phyloP scores from a whole-genome alignment of 2,329 filamentous ascomycete species.

The Phaeosphaeriaceae sp. region DNA sequence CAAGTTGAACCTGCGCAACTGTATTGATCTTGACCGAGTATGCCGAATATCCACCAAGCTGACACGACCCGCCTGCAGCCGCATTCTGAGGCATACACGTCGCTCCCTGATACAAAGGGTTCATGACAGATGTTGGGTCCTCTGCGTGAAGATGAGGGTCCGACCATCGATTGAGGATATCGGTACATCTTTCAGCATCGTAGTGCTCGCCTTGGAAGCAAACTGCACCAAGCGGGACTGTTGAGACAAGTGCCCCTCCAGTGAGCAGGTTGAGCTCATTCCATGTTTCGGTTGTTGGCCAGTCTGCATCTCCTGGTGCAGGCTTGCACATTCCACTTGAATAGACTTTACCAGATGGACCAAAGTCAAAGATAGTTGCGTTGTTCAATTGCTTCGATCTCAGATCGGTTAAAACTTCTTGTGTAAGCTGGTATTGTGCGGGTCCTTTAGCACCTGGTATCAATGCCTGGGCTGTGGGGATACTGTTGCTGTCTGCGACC shows the following conservation, averaged over 20 bases:
- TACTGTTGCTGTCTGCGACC: not conserved
- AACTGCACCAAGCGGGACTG: not conserved
- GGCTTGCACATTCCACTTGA: not conserved
- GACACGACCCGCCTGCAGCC: not conserved
- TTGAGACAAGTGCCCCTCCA: not conserved
- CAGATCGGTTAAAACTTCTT: not conserved
- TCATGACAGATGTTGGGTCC: not conserved
- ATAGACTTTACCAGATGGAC: not conserved
- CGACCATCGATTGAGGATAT: not conserved
- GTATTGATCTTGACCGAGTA: not conserved
- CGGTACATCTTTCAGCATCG: not conserved
- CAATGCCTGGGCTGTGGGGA: not conserved
- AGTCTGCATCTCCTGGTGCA: not conserved
- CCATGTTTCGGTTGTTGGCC: not conserved
- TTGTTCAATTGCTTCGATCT: not conserved
- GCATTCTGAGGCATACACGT: not conserved
- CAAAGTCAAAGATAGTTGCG: not conserved
- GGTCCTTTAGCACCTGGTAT: not conserved
- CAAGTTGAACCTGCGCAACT: not conserved
- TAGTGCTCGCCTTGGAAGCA: not conserved
- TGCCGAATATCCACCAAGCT: not conserved
- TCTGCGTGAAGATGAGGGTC: not conserved
- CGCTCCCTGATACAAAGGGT: not conserved
- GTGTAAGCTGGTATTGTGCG: not conserved
- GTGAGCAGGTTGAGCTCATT: not conserved